Evolutionary conservation across 306 rosid genomes (phyloP).

Genomic region (Citrullus amarus): DNA sequence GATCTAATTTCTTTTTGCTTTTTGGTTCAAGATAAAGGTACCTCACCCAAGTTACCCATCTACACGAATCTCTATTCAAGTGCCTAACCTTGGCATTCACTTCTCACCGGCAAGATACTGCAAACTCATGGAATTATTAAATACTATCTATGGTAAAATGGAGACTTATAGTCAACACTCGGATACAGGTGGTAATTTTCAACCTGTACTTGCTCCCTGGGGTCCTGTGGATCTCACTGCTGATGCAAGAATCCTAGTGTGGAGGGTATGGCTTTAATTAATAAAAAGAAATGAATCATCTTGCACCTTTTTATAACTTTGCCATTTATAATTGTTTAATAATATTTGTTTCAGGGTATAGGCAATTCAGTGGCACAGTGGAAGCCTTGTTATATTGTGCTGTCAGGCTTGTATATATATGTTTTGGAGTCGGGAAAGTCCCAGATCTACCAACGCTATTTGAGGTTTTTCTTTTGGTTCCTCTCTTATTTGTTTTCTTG

Average conservation of each 20-base stretch:
- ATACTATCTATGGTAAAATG: constrained; percentile 44
- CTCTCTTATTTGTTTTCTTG: constrained; percentile 1
- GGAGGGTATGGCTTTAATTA: constrained; percentile 50
- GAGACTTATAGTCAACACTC: constrained; percentile 49
- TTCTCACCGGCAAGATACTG: constrained; percentile 67
- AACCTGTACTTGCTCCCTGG: constrained; percentile 52
- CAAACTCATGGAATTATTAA: constrained; percentile 62
- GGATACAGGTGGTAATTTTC: constrained; percentile 30
- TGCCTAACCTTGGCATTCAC: constrained; percentile 92
- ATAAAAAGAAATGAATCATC: background rate
- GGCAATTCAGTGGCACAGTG: constrained; percentile 93
- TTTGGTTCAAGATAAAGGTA: constrained; percentile 57
- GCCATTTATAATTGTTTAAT: background rate
- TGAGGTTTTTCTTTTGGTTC: constrained; percentile 37
- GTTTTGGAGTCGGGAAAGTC: constrained; percentile 65
- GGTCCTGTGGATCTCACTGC: constrained; percentile 52
- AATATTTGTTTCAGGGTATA: constrained; percentile 51
- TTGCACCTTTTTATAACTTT: background rate
- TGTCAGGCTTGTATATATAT: constrained; percentile 68
- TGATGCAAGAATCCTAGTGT: constrained; percentile 77
- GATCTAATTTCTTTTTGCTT: background rate
- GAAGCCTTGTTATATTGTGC: constrained; percentile 77
- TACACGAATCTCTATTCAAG: constrained; percentile 77
- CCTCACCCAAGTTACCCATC: constrained; percentile 92
- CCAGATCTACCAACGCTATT: constrained; percentile 59